A percentile compares a stretch with the other conserved stretches of the same genome.
These are phyloP conservation scores for Penicillium sp. DNA, from an alignment of 2,329 filamentous ascomycete species.

Conservation along the genomic window DNA sequence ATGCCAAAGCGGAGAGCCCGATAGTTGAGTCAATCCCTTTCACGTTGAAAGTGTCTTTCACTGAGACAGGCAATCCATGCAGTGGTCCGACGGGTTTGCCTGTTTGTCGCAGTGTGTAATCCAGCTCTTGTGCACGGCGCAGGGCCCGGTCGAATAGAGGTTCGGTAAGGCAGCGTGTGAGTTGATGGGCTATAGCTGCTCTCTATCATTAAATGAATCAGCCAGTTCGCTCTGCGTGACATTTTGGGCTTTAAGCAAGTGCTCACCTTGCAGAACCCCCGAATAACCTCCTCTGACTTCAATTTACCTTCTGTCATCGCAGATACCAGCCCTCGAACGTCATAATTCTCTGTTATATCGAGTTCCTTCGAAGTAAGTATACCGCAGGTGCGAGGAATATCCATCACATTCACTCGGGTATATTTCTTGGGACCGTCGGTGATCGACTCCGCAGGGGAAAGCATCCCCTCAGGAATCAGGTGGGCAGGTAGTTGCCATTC, in stretches of 20 bases:
- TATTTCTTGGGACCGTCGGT: constrained; percentile 36
- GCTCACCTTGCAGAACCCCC: constrained; percentile 58
- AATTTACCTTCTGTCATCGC: constrained; percentile 40
- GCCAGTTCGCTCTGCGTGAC: not conserved
- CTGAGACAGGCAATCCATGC: constrained; percentile 64
- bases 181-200: constrained; percentile 45
- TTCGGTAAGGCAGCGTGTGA: constrained; percentile 57
- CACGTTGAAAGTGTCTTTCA: constrained; percentile 54
- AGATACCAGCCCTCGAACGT: constrained; percentile 45
- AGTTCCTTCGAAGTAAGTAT: constrained; percentile 57
- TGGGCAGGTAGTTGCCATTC: constrained; percentile 44
- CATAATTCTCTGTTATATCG: constrained; percentile 59
- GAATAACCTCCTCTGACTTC: constrained; percentile 51
- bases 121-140: constrained; percentile 52
- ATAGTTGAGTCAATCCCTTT: constrained; percentile 59
- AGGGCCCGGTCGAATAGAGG: constrained; percentile 58
- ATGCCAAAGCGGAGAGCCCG: constrained; percentile 64
- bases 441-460: constrained; percentile 41
- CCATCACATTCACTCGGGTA: constrained; percentile 46
- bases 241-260: not conserved
- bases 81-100: constrained; percentile 59
- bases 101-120: constrained; percentile 46
- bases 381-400: constrained; percentile 58
- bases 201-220: constrained; percentile 25
- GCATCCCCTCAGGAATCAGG: constrained; percentile 39